Conservation (phyloP, 2,329 filamentous ascomycete species). For the Neocucurbitaria cava region DNA sequence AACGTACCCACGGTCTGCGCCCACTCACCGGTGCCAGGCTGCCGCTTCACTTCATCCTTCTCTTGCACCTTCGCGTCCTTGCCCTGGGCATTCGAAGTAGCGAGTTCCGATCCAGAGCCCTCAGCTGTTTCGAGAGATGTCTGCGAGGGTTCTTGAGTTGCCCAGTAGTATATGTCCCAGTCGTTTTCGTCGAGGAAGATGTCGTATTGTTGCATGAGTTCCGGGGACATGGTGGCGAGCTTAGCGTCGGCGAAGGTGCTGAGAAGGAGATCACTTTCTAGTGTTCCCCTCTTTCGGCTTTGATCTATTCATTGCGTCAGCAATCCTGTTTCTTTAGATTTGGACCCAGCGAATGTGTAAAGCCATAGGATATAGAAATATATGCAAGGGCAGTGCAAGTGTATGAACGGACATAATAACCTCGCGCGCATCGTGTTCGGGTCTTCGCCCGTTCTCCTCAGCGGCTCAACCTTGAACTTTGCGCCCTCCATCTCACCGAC, state of each 20-base stretch:
- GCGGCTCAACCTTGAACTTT: conserved; percentile 85
- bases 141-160: conserved; percentile 77
- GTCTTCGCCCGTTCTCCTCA: conserved; percentile 84
- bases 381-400: conserved; percentile 8
- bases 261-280: conserved; percentile 94
- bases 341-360: not conserved
- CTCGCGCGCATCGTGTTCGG: conserved; percentile 85
- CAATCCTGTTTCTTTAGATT: not conserved
- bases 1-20: conserved; percentile 95
- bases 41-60: conserved; percentile 58
- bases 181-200: conserved; percentile 97
- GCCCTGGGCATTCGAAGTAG: conserved; percentile 55
- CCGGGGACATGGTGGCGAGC: conserved; percentile 73
- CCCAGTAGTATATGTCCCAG: conserved; percentile 99
- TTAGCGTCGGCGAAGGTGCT: conserved; percentile 90
- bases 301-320: conserved; percentile 69
- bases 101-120: conserved; percentile 54
- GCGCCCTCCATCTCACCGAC: conserved; percentile 52
- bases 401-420: conserved; percentile 68
- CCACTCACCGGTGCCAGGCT: conserved; percentile 79
- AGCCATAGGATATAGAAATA: not conserved
- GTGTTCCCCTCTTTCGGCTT: conserved; percentile 92
- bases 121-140: conserved; percentile 65
- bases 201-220: conserved; percentile 85
- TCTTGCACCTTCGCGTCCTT: conserved; percentile 52